Conservation (phyloP, 1,284 basidiomycete species). For the Malassezia yamatoensis region DNA sequence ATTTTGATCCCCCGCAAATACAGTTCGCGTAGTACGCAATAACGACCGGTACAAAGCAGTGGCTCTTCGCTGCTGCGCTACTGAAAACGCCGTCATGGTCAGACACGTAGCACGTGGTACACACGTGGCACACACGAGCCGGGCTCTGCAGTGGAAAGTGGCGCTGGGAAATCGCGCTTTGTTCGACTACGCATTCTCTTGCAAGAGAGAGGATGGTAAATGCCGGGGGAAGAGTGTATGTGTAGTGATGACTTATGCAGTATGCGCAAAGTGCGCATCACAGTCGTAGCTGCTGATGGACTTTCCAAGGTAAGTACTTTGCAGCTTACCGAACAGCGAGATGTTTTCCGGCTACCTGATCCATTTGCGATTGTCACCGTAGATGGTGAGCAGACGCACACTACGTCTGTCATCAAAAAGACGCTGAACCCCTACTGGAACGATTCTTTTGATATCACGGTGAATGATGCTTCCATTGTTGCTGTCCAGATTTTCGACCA, state of each 20-base stretch:
- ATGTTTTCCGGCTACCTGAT: slow-evolving; percentile 64
- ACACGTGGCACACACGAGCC: background rate
- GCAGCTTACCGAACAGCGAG: slow-evolving; percentile 19
- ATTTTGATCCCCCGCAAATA: slow-evolving; percentile 29
- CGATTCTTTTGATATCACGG: slow-evolving; percentile 52
- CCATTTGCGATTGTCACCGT: slow-evolving; percentile 91
- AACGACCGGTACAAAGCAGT: slow-evolving; percentile 39
- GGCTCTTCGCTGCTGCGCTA: slow-evolving; percentile 30
- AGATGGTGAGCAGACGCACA: slow-evolving; percentile 85
- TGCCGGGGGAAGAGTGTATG: slow-evolving; percentile 1
- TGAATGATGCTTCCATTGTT: slow-evolving; percentile 79
- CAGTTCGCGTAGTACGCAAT: slow-evolving; percentile 32
- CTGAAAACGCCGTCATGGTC: slow-evolving; percentile 20
- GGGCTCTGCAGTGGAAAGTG: background rate
- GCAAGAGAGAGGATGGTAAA: slow-evolving; percentile 25
- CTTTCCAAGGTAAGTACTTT: slow-evolving; percentile 27
- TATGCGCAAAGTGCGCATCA: slow-evolving; percentile 41
- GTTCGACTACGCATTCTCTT: background rate
- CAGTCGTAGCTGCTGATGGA: slow-evolving; percentile 46
- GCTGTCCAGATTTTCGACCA: slow-evolving; percentile 94
- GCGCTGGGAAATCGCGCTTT: too few species aligned
- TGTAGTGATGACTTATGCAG: slow-evolving; percentile 18
- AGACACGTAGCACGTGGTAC: background rate
- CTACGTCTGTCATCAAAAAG: slow-evolving; percentile 56
- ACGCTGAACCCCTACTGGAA: slow-evolving; percentile 48